Base-by-base conservation (phyloP, 1,284 basidiomycete species). In the Anthracocystis setariae region DNA sequence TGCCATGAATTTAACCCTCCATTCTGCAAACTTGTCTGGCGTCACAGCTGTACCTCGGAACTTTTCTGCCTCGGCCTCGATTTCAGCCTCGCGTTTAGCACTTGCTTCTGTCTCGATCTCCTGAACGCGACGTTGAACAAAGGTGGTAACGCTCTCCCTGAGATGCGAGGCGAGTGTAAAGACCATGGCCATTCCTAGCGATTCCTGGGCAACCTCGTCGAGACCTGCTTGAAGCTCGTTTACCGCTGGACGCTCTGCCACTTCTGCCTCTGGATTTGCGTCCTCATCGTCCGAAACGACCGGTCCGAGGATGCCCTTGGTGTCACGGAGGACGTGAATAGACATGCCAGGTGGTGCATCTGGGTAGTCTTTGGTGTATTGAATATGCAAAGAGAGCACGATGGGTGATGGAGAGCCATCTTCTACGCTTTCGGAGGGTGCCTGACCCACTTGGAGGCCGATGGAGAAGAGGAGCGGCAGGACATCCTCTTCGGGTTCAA, bases 171-270 rank as follows among this genome's bases (percentile, higher is more conserved):
- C 91, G 7, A 98, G 86, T 0, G 94, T 93, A 81, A 97, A 98
- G 12, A 93, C 94, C 94, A 98, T 97, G 2, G 95, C 93, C 90
- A 97, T 95, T 37, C 94, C 94, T 23, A 93, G 81, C 75, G 92
- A 94, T 80, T 97, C 94, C 80, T 91, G 88, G 25, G 91, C 94
- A 75, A 91, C 87, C 56, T 84, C 84, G 61, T 84, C 85, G 63
- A 94, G 85, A 39, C 89, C 88, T 23, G 85, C 7, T 43, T 65
- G 68, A 5, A 71, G 58, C 32, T 70, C 61, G 27, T 37, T 20
- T 37, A 70, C 52, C 24, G 54, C 54, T 33, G 58, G 54, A 12
- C 65, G 53, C 12, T 57, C 50, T 3, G 46, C 42, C 2, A 39
- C 17, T 8, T 18, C 25, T 5, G 45, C 24, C 15, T 66, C 52